phyloP scores from a whole-genome alignment of 176 grass and related monocot species.

The Paspalum vaginatum region DNA sequence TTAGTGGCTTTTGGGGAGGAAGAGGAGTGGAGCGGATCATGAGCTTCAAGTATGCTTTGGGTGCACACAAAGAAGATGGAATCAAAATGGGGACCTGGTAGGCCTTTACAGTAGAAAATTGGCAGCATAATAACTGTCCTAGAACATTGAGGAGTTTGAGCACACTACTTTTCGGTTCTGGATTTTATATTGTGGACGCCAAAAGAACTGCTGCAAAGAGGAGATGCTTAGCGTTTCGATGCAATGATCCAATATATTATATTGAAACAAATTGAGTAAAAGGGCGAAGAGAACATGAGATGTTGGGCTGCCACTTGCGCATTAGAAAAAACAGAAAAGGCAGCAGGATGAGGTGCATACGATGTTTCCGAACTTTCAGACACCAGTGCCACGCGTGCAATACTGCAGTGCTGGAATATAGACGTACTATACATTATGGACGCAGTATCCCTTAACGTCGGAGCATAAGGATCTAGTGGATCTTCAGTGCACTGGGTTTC shows the following conservation, averaged over 20 bases:
- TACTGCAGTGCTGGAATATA: constrained; percentile 33
- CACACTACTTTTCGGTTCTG: constrained; percentile 34
- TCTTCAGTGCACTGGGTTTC: constrained; percentile 44
- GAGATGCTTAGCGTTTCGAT: constrained; percentile 13
- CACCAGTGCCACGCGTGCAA: constrained; percentile 50
- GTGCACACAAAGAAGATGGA: constrained; percentile 55
- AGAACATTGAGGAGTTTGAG: constrained; percentile 33
- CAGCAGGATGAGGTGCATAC: constrained; percentile 49
- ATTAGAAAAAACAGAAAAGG: constrained; percentile 39
- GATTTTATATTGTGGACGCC: constrained; percentile 20
- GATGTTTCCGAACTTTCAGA: constrained; percentile 55
- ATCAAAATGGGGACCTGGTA: constrained; percentile 56
- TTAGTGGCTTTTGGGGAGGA: constrained; percentile 38
- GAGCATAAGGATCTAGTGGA: constrained; percentile 22
- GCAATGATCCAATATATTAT: constrained; percentile 14
- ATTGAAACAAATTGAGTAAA: constrained; percentile 44
- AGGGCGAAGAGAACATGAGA: constrained; percentile 51
- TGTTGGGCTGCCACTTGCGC: constrained; percentile 48
- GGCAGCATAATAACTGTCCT: constrained; percentile 37
- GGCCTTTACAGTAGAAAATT: constrained; percentile 50
- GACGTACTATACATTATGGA: constrained; percentile 33
- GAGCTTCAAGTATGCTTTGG: constrained; percentile 52
- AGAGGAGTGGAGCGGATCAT: constrained; percentile 52
- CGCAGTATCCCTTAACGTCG: background rate
- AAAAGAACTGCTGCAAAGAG: constrained; percentile 27